Evolutionary conservation across 1,284 basidiomycete genomes (phyloP).

Genomic region (Ceratobasidium sp.): DNA sequence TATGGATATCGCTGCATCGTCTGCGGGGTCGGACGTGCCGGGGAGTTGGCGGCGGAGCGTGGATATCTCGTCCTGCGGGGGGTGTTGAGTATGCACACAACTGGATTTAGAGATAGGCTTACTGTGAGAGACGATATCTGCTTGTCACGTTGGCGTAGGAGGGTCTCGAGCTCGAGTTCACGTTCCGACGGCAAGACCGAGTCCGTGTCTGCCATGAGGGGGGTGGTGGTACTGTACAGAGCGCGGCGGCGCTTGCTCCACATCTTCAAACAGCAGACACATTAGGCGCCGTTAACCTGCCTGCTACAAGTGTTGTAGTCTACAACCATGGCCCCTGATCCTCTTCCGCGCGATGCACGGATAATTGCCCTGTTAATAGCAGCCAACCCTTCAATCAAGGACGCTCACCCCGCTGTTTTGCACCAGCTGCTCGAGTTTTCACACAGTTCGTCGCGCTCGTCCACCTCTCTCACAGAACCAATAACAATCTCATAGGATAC

Average conservation of each 20-base stretch:
- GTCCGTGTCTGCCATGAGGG: slow-evolving; percentile 36
- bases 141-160: slow-evolving; percentile 75
- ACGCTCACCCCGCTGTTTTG: slow-evolving; percentile 93
- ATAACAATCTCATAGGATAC: slow-evolving; percentile 66
- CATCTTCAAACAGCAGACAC: neutral
- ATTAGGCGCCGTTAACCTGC: slow-evolving; percentile 31
- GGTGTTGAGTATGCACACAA: neutral
- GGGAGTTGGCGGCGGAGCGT: slow-evolving; percentile 72
- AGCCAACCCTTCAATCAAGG: slow-evolving; percentile 91
- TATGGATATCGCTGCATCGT: slow-evolving; percentile 64
- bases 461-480: neutral
- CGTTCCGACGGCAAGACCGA: slow-evolving; percentile 68
- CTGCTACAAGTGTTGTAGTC: too few relatives aligned
- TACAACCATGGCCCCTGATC: slow-evolving; percentile 60
- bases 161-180: slow-evolving; percentile 80
- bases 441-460: slow-evolving; percentile 67
- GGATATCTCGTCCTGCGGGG: slow-evolving; percentile 74
- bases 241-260: slow-evolving; percentile 6
- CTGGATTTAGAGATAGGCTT: slow-evolving; percentile 54
- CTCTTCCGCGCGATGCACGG: slow-evolving; percentile 88
- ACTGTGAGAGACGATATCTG: slow-evolving; percentile 78
- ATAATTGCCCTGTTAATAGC: slow-evolving; percentile 93
- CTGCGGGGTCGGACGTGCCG: slow-evolving; percentile 53
- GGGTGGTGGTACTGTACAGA: slow-evolving; percentile 32
- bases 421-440: slow-evolving; percentile 97